Conservation (phyloP, 2,329 filamentous ascomycete species). For the Cordyceps farinosa region DNA sequence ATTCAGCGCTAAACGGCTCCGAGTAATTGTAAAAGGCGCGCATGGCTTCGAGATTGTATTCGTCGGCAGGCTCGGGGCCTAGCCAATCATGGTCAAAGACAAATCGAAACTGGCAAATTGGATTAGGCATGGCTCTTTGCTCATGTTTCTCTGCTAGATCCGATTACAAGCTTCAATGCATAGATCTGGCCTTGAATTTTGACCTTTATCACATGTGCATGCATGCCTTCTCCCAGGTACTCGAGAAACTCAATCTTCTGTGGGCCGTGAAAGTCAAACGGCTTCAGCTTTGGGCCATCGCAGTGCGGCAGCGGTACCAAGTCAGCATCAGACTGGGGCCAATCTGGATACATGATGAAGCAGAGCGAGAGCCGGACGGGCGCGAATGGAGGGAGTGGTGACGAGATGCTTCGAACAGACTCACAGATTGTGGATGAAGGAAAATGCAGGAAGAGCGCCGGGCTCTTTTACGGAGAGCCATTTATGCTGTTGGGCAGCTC, state of each 20-base stretch:
- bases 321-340: slow-evolving; percentile 18
- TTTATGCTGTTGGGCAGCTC: too few species aligned
- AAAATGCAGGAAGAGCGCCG: too few species aligned
- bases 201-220: slow-evolving; percentile 10
- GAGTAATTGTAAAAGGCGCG: slow-evolving; percentile 21
- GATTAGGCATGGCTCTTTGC: too few species aligned
- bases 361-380: too few species aligned
- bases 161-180: not conserved
- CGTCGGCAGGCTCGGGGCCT: not conserved
- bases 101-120: not conserved
- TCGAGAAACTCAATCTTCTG: slow-evolving; percentile 26
- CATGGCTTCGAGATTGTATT: not conserved
- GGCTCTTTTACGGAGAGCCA: too few species aligned
- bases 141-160: not conserved
- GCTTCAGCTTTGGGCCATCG: slow-evolving; percentile 24
- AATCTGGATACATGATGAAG: not conserved
- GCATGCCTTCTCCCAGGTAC: slow-evolving; percentile 18
- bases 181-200: not conserved
- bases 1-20: slow-evolving; percentile 25
- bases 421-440: too few species aligned
- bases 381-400: not conserved
- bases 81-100: not conserved
- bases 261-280: slow-evolving; percentile 24
- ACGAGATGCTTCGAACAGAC: not conserved
- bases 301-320: slow-evolving; percentile 23